Percentiles rank a stretch among this genome's conserved stretches.
These are phyloP conservation scores for Margaritispora aquatica DNA, from an alignment of 495 filamentous ascomycete genomes.

Conservation along the genomic window DNA sequence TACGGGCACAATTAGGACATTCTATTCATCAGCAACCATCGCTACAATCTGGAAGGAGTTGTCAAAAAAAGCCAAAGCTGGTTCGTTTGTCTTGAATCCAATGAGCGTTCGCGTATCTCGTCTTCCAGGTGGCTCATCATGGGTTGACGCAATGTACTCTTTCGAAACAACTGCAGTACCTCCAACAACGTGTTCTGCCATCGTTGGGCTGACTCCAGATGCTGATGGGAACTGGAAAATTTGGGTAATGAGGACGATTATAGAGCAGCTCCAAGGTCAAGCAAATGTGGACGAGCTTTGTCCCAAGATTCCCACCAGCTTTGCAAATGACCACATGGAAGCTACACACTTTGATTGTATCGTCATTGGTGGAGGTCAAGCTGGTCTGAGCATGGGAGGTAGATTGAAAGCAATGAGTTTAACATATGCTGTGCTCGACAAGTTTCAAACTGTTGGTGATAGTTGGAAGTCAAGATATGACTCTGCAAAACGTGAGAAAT, in stretches of 20 bases:
- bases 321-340: neutral
- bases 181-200: neutral
- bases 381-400: slow-evolving; percentile 9
- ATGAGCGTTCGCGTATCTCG: neutral
- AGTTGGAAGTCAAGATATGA: slow-evolving; percentile 15
- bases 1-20: slow-evolving; percentile 9
- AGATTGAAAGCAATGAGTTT: slow-evolving; percentile 11
- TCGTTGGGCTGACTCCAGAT: neutral
- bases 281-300: slow-evolving; percentile 10
- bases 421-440: slow-evolving; percentile 13
- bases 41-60: slow-evolving; percentile 4
- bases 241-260: slow-evolving; percentile 15
- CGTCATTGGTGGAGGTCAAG: slow-evolving; percentile 10
- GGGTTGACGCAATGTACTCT: slow-evolving; percentile 1
- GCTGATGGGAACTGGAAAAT: slow-evolving; percentile 8
- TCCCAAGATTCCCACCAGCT: neutral
- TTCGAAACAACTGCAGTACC: slow-evolving; percentile 9
- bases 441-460: slow-evolving; percentile 11
- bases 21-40: neutral
- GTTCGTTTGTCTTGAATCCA: slow-evolving; percentile 1
- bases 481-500: slow-evolving; percentile 7
- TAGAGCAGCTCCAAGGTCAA: slow-evolving; percentile 6
- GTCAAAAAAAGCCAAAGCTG: neutral
- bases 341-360: slow-evolving; percentile 10
- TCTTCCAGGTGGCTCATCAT: neutral